Evolutionary conservation across 371 early-diverging fungal species (phyloP).

Genomic region (Rhizomucor pusillus): DNA sequence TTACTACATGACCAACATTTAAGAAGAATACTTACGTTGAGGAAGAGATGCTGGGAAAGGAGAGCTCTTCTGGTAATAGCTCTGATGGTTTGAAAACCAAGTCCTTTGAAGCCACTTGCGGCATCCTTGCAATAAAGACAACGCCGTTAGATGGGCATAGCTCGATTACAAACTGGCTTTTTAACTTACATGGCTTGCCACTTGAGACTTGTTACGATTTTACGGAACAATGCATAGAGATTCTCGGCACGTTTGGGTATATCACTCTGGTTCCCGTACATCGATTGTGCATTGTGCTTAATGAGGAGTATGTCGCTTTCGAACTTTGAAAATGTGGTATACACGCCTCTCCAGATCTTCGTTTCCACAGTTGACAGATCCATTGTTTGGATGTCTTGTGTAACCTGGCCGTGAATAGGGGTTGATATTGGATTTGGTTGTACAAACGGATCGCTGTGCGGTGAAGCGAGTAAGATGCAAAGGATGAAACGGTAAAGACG

Average conservation of each 20-base stretch:
- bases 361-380: slow-evolving; percentile 41
- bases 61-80: slow-evolving; percentile 17
- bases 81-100: slow-evolving; percentile 15
- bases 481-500: slow-evolving; percentile 44
- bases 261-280: slow-evolving; percentile 34
- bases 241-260: slow-evolving; percentile 41
- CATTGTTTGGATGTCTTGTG: slow-evolving; percentile 35
- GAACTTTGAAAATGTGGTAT: slow-evolving; percentile 42
- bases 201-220: slow-evolving; percentile 33
- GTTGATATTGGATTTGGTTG: slow-evolving; percentile 39
- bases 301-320: slow-evolving; percentile 42
- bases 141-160: background rate
- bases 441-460: slow-evolving; percentile 48
- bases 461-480: slow-evolving; percentile 41
- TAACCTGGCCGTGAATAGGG: slow-evolving; percentile 23
- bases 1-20: too few species aligned
- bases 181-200: slow-evolving; percentile 26
- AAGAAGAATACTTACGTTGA: too few species aligned
- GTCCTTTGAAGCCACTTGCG: background rate
- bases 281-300: slow-evolving; percentile 43
- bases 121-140: background rate
- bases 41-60: too few species aligned
- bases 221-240: slow-evolving; percentile 31
- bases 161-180: background rate
- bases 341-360: slow-evolving; percentile 39